Evolutionary conservation across 495 filamentous ascomycete species (phyloP), one percentile per base, ranked within the genome.

Genomic region (Chaetomium tenue): DNA sequence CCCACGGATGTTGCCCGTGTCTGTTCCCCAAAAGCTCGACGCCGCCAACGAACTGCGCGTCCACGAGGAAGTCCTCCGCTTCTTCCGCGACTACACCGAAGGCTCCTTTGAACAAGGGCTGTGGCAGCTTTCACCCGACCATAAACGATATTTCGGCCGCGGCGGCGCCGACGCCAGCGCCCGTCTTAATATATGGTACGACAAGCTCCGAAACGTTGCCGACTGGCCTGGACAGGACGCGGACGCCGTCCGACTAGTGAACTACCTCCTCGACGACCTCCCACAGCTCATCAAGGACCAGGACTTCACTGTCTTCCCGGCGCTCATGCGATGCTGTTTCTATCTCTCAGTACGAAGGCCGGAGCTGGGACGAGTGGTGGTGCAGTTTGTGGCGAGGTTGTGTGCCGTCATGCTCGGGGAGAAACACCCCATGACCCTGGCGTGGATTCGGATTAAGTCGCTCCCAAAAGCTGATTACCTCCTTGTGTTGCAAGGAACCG

Each of bases 41-140:
- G 72, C 68, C 8, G 65, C 70, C 20, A 63, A 55, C 16, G 70
- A 75, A 11, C 40, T 75, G 11, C 67, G 59, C 40, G 52, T 74
- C 28, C 72, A 71, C 28, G 68, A 71, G 42, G 73, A 77, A 16
- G 71, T 74, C 56, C 69, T 78, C 53, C 66, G 63, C 18, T 73
- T 76, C 39, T 69, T 76, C n/a, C 61, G 56, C 0, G 67, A 60
- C 56, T 76, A 76, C 57, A 73, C 75, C 42, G 61, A 70, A 22
- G 72, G 72, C 1, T 68, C 71, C 18, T 71, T 75, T 53, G 69
- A 70, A 42, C 61, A 60, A 22, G 66, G 71, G 3, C 53, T 69
- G 37, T 76, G 75, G 76, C 61, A 67, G 20, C 66, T 68, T 58
- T 60, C 61, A 11, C 46, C 62, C 26, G 23, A 47, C 18, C 57